Conservation (phyloP, 192 early-diverging fungal species). For the Umbelopsis ramanniana region DNA sequence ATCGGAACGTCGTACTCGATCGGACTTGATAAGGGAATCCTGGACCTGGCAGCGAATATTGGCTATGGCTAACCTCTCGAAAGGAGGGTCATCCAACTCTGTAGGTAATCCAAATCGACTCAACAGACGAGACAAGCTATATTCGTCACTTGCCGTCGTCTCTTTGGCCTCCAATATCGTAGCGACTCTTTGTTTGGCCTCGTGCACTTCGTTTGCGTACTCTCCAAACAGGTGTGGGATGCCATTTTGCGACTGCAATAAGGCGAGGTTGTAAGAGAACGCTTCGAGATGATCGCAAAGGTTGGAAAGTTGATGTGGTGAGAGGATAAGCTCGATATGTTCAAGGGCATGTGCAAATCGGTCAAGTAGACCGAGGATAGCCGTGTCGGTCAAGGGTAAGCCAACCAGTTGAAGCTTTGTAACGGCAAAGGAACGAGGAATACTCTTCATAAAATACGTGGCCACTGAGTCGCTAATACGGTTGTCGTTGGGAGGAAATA, state of each 20-base stretch:
- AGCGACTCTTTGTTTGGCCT: conserved; percentile 16
- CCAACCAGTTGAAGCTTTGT: conserved; percentile 4
- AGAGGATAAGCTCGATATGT: conserved; percentile 14
- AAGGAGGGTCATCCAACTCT: conserved; percentile 13
- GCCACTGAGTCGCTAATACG: conserved; percentile 17
- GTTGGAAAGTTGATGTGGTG: conserved; percentile 5
- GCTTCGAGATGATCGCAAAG: conserved; percentile 16
- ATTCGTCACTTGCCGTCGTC: conserved; percentile 11
- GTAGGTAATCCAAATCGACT: conserved; percentile 17
- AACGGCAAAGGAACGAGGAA: conserved; percentile 6
- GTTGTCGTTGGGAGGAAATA: conserved; percentile 10
- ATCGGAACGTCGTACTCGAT: conserved; percentile 5
- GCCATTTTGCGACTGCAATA: conserved; percentile 15
- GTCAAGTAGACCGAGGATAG: conserved; percentile 11
- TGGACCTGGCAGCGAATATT: conserved; percentile 17
- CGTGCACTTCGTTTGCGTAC: conserved; percentile 7
- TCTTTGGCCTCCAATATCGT: conserved; percentile 5
- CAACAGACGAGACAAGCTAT: conserved; percentile 12
- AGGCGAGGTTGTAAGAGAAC: conserved; percentile 2
- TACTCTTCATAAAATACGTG: conserved; percentile 16
- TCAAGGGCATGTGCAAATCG: conserved; percentile 14
- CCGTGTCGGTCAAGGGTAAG: conserved; percentile 14
- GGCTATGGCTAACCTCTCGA: neutral
- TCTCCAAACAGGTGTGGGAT: conserved; percentile 15
- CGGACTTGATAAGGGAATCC: conserved; percentile 7